Base-by-base conservation (phyloP, 2,329 filamentous ascomycete species). In the Phoma sp. region DNA sequence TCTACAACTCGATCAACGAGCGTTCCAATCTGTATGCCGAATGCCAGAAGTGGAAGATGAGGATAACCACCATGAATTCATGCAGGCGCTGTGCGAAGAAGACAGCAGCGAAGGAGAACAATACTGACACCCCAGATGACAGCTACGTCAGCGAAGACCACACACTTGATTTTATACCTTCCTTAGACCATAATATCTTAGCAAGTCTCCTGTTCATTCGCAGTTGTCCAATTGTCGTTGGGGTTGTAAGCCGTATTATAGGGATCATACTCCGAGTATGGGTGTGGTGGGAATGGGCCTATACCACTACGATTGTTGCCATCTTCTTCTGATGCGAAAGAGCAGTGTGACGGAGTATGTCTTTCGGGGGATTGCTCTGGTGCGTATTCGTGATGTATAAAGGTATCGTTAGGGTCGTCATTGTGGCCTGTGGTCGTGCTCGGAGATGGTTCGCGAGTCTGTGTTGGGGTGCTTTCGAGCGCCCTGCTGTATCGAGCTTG, bases 341-440 rank as follows among this genome's bases (percentile, higher is more conserved):
- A 48, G 26, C 36, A 33, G 18, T 32, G 34, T 9, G 45, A 48
- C 1, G 45, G 34, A 25, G 45, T 48, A 14, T 40, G 34, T 15
- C 26, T 25, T 17, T 32, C 45, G 5, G 45, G 25, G 26, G 40
- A 32, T n/a, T n/a, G n/a, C n/a, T n/a, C n/a, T 20, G 15, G 3
- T 29, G 42, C 20, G 6, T 30, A 29, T 17, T 11, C 5, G 11
- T 20, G 2, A 14, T 3, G 25, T 21, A 17, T 9, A 12, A 10
- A n/a, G 7, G 25, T 4, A 14, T 15, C 11, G 12, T 11, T n/a
- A 17, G 17, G 5, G 9, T 23, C 12, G 12, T 47, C 32, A 17
- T 23, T 47, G n/a, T 30, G 12, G 7, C 14, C 23, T 1, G 33
- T 28, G 23, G 30, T 7, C 1, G 25, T 29, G 21, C 17, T 47